Evolutionary conservation across 257 asterid genomes (phyloP).

Genomic region (Leonotis leonurus): DNA sequence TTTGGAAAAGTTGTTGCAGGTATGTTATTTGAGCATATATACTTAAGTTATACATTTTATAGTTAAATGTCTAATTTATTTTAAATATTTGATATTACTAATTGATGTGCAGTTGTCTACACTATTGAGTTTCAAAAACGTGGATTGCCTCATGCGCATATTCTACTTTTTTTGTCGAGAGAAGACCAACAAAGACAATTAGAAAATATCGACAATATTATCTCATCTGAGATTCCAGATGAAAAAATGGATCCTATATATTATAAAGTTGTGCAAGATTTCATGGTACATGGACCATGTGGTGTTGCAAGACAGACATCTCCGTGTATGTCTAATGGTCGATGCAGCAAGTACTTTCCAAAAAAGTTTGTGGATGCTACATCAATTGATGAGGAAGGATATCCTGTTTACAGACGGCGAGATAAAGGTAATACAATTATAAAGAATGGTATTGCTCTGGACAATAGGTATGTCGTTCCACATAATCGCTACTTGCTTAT

Average conservation of each 20-base stretch:
- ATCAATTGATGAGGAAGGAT: background rate
- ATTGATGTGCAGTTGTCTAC: no score
- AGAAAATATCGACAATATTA: no score
- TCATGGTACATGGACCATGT: background rate
- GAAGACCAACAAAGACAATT: no score
- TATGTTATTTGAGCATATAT: no score
- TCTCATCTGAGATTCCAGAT: background rate
- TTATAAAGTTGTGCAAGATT: background rate
- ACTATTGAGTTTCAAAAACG: no score
- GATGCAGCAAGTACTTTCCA: background rate
- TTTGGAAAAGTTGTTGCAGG: no score
- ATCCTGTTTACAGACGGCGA: background rate
- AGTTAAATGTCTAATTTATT: no score
- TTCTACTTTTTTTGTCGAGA: no score
- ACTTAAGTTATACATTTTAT: no score
- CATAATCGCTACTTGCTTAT: background rate
- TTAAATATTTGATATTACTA: no score
- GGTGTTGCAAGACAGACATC: background rate
- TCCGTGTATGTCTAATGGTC: background rate
- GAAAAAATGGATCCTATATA: background rate
- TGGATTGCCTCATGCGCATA: no score
- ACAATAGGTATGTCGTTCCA: background rate
- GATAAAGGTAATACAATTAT: background rate
- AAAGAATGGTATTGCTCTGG: background rate
- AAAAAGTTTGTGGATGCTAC: background rate